phyloP scores from a whole-genome alignment of 169 alveolate genomes.

The Eimeria necatrix region DNA sequence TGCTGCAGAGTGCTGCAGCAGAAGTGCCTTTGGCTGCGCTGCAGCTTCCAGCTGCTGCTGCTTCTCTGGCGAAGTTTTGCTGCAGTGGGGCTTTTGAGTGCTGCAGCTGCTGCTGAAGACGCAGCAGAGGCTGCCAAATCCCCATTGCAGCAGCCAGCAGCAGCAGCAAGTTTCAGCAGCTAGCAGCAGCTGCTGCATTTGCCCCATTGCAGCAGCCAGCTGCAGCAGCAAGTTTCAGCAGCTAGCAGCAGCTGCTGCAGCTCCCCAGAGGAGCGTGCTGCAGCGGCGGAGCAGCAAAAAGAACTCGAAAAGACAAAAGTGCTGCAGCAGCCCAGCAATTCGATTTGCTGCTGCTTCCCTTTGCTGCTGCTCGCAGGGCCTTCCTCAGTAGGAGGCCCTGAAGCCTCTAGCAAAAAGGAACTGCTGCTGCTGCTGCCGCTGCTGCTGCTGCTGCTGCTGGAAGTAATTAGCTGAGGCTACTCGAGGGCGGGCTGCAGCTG shows the following conservation, averaged over 20 bases:
- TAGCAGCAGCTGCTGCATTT: background rate
- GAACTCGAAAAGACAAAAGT: background rate
- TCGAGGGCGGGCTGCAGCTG: too few species aligned
- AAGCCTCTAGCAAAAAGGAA: background rate
- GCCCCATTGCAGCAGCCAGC: background rate
- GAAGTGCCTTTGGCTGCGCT: too few species aligned
- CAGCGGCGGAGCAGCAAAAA: background rate
- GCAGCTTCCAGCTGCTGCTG: too few species aligned
- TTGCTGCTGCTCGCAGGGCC: too few species aligned
- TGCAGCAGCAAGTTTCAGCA: background rate
- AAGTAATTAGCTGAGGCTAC: too few species aligned
- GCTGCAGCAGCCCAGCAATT: background rate
- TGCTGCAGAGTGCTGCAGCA: too few species aligned
- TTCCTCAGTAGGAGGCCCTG: background rate
- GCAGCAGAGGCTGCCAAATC: too few species aligned
- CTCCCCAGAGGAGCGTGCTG: background rate
- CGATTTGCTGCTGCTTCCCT: too few species aligned
- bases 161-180: background rate
- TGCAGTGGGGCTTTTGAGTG: too few species aligned
- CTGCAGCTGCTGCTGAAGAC: too few species aligned
- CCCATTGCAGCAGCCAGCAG: background rate
- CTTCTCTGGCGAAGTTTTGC: too few species aligned
- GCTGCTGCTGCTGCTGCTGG: constrained; percentile 5
- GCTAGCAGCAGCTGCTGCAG: background rate
- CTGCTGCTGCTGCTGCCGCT: background rate